phyloP scores from a whole-genome alignment of 495 filamentous ascomycete genomes.

The Annulohypoxylon moriforme region DNA sequence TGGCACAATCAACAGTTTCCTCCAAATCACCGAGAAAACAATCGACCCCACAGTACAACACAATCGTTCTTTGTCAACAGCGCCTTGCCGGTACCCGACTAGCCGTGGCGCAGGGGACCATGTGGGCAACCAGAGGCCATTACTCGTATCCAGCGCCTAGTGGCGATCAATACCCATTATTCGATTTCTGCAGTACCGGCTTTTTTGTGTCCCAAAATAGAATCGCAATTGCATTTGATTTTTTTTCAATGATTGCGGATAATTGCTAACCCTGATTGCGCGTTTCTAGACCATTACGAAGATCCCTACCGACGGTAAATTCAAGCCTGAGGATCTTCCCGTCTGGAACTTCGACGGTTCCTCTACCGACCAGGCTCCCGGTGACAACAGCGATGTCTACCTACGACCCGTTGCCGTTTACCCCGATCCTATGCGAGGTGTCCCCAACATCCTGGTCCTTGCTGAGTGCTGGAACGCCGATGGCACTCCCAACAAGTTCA shows the following conservation, averaged over 20 bases:
- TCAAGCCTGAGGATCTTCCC: constrained; percentile 81
- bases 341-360: constrained; percentile 99
- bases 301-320: constrained; percentile 60
- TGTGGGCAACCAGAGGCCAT: constrained; percentile 30
- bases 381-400: constrained; percentile 98
- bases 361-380: constrained; percentile 91
- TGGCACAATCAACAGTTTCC: constrained; percentile 18
- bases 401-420: constrained; percentile 89
- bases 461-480: constrained; percentile 96
- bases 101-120: constrained; percentile 30
- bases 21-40: constrained; percentile 29
- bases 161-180: constrained; percentile 24
- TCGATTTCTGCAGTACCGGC: constrained; percentile 4
- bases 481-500: constrained; percentile 98
- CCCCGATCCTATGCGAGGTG: constrained; percentile 90
- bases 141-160: constrained; percentile 34
- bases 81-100: constrained; percentile 26
- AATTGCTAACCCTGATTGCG: constrained; percentile 34
- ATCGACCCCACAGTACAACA: constrained; percentile 26
- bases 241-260: not conserved
- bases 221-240: constrained; percentile 17
- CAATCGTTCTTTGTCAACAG: constrained; percentile 30
- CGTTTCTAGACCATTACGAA: constrained; percentile 78
- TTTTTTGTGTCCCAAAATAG: not conserved
- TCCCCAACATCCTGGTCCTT: constrained; percentile 89